Evolutionary conservation across 2,329 filamentous ascomycete species (phyloP).

Genomic region (Cladosporium halotolerans): DNA sequence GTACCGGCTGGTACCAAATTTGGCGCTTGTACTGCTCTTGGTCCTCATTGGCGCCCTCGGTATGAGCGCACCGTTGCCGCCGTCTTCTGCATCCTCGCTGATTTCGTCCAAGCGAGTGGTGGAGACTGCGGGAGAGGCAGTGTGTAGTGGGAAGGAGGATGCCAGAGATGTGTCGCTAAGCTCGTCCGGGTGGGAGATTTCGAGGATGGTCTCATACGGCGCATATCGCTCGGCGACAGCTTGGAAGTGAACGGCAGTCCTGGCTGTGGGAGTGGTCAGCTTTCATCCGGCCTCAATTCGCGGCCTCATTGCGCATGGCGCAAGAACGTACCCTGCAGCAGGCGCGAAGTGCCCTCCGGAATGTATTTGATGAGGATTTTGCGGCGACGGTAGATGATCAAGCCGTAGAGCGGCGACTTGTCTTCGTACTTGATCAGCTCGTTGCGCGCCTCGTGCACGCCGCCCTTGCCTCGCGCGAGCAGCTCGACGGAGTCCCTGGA

Average conservation of each 20-base stretch:
- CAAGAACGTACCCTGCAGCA: constrained; percentile 72
- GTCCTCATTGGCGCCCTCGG: constrained; percentile 6
- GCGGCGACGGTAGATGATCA: constrained; percentile 80
- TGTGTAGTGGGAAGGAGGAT: constrained; percentile 81
- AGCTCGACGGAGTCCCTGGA: constrained; percentile 83
- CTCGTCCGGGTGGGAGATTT: constrained; percentile 67
- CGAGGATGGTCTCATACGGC: constrained; percentile 79
- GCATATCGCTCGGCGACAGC: constrained; percentile 62
- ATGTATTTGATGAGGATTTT: constrained; percentile 91
- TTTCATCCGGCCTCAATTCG: not conserved
- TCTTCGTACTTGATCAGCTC: constrained; percentile 74
- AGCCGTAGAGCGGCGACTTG: constrained; percentile 81
- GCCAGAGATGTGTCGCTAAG: constrained; percentile 84
- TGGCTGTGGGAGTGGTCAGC: constrained; percentile 50
- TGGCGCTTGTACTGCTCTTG: constrained; percentile 12
- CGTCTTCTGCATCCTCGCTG: constrained; percentile 82
- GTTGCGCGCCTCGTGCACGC: constrained; percentile 75
- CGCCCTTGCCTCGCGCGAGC: constrained; percentile 68
- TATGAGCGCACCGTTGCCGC: constrained; percentile 5
- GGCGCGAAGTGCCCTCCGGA: constrained; percentile 80
- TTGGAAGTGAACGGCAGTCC: constrained; percentile 66
- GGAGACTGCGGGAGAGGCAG: constrained; percentile 78
- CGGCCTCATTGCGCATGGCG: not conserved
- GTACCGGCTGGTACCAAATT: constrained; percentile 19
- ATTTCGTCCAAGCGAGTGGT: constrained; percentile 85